Conservation (phyloP, 176 grass and related monocot genomes). For the Carex scoparia region DNA sequence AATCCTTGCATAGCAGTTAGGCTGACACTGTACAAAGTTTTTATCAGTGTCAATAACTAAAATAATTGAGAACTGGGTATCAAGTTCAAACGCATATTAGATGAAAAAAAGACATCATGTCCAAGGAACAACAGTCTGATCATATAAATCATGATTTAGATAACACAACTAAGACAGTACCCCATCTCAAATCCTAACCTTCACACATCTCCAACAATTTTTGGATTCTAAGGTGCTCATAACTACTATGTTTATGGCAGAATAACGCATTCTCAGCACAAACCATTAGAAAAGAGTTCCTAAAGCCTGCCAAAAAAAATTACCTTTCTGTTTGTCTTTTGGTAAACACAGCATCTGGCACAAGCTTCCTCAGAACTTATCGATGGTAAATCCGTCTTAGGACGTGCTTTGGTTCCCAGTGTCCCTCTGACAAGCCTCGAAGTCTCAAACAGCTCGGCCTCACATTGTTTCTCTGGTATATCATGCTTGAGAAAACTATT, state of each 20-base stretch:
- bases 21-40: constrained; percentile 62
- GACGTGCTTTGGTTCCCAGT: background rate
- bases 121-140: too few species aligned
- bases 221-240: too few species aligned
- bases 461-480: constrained; percentile 48
- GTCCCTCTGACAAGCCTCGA: constrained; percentile 49
- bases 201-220: too few species aligned
- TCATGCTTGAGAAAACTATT: constrained; percentile 67
- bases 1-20: constrained; percentile 94
- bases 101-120: too few species aligned
- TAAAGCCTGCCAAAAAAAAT: too few species aligned
- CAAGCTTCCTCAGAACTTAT: background rate
- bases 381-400: constrained; percentile 5
- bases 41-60: background rate
- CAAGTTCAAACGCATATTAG: too few species aligned
- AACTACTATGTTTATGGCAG: too few species aligned
- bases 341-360: constrained; percentile 56
- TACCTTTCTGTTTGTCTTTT: constrained; percentile 56
- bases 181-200: too few species aligned
- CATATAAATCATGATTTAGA: too few species aligned
- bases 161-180: too few species aligned
- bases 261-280: too few species aligned
- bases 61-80: background rate
- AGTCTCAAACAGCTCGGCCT: constrained; percentile 41
- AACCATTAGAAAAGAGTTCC: too few species aligned